A percentile compares a stretch with the other conserved stretches of the same genome.
Evolutionary conservation across 192 early-diverging fungal genomes (phyloP).

Genomic region (Dissophora globulifera): DNA sequence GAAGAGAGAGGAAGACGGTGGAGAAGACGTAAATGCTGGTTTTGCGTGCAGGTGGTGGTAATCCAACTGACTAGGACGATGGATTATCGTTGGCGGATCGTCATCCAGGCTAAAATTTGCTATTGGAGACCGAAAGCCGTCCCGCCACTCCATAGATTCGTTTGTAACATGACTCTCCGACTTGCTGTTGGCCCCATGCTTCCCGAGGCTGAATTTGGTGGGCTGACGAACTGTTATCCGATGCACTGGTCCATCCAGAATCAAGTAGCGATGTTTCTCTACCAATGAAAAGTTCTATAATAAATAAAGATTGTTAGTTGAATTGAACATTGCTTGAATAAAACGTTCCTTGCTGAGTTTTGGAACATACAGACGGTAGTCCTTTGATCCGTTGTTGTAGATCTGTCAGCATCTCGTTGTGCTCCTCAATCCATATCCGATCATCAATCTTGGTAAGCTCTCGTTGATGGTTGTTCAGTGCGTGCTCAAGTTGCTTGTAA

Average conservation of each 20-base stretch:
- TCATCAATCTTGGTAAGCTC: conserved; percentile 49
- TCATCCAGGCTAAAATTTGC: not conserved
- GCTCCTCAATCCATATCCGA: conserved; percentile 49
- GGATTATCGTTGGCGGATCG: conserved; percentile 5
- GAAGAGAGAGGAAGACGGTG: conserved; percentile 8
- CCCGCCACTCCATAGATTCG: conserved; percentile 26
- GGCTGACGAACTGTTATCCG: conserved; percentile 32
- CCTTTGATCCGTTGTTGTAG: conserved; percentile 51
- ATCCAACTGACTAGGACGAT: conserved; percentile 39
- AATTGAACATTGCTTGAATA: no score
- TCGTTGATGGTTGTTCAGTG: conserved; percentile 29
- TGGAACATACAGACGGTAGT: conserved; percentile 32
- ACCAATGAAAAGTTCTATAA: conserved; percentile 43
- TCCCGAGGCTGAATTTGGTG: conserved; percentile 8
- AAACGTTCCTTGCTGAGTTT: no score
- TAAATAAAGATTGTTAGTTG: not conserved
- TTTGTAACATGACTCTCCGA: conserved; percentile 15
- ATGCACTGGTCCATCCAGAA: conserved; percentile 48
- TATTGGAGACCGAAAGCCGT: conserved; percentile 20
- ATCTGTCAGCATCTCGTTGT: conserved; percentile 47
- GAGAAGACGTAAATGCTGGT: conserved; percentile 19
- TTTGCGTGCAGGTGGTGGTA: conserved; percentile 42
- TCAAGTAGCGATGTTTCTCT: conserved; percentile 45
- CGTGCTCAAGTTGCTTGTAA: conserved; percentile 22
- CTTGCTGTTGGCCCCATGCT: conserved; percentile 1